Evolutionary conservation across 2,329 filamentous ascomycete genomes (phyloP).

Genomic region (Zymoseptoria pseudotritici): DNA sequence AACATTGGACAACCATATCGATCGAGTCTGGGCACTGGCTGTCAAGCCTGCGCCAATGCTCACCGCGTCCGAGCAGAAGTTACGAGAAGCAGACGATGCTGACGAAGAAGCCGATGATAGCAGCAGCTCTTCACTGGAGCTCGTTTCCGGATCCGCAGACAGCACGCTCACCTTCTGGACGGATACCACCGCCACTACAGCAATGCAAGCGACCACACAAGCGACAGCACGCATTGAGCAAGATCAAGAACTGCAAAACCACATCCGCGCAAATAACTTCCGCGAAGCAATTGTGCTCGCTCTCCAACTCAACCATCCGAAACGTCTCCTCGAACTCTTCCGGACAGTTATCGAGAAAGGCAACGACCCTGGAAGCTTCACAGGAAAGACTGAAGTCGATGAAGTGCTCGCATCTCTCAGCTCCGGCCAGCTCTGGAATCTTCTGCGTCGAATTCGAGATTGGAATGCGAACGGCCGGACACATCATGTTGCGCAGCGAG

Average conservation of each 20-base stretch:
- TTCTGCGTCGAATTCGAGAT: slow-evolving; percentile 77
- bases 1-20: slow-evolving; percentile 93
- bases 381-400: slow-evolving; percentile 63
- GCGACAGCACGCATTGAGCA: slow-evolving; percentile 79
- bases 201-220: slow-evolving; percentile 64
- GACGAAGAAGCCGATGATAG: slow-evolving; percentile 10
- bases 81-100: slow-evolving; percentile 22
- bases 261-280: slow-evolving; percentile 80
- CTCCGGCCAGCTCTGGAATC: slow-evolving; percentile 75
- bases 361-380: slow-evolving; percentile 57
- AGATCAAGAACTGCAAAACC: slow-evolving; percentile 89
- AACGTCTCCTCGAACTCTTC: slow-evolving; percentile 75
- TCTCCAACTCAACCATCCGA: slow-evolving; percentile 88
- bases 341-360: slow-evolving; percentile 64
- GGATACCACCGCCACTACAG: slow-evolving; percentile 78
- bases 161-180: slow-evolving; percentile 93
- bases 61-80: slow-evolving; percentile 5
- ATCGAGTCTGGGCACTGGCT: slow-evolving; percentile 86
- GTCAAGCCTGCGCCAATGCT: slow-evolving; percentile 49
- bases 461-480: slow-evolving; percentile 97
- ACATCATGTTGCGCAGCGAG: slow-evolving; percentile 73
- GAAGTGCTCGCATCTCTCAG: slow-evolving; percentile 71
- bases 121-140: slow-evolving; percentile 47
- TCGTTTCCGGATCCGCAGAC: slow-evolving; percentile 88
- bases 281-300: slow-evolving; percentile 88